A percentile compares a stretch with the other conserved stretches of the same genome.
These are phyloP conservation scores for Schwanniomyces pseudopolymorphus DNA, from an alignment of 805 yeast genomes.

Conservation along the genomic window DNA sequence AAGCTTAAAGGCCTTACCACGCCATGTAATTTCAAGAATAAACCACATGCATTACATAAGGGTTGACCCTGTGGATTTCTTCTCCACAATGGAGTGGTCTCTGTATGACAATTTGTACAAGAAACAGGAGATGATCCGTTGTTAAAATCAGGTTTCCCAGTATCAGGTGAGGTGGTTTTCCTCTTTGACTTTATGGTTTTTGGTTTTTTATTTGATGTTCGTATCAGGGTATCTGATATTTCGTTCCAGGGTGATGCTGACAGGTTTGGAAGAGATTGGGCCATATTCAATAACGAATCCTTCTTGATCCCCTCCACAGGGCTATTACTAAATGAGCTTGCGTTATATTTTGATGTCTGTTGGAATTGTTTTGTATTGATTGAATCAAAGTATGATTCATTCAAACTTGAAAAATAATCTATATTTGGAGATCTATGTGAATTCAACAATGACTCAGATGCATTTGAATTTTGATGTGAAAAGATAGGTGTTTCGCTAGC, in stretches of 20 bases:
- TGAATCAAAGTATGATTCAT: conserved; percentile 8
- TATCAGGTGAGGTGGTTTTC: conserved; percentile 6
- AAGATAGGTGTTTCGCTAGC: conserved; percentile 19
- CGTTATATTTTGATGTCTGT: not conserved
- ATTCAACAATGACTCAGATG: conserved; percentile 6
- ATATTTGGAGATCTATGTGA: conserved; percentile 2
- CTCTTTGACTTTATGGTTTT: conserved; percentile 6
- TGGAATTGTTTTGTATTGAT: conserved; percentile 6
- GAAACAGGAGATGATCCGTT: conserved; percentile 16
- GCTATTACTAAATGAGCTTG: conserved; percentile 2
- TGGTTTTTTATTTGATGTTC: conserved; percentile 4
- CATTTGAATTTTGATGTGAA: conserved; percentile 1
- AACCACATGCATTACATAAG: conserved; percentile 93
- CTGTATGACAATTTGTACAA: conserved; percentile 90
- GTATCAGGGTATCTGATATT: not conserved
- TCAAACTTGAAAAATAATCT: not conserved
- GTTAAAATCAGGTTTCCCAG: conserved; percentile 4
- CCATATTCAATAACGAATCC: not conserved
- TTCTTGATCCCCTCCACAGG: not conserved
- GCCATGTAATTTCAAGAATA: conserved; percentile 91
- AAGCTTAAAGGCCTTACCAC: conserved; percentile 88
- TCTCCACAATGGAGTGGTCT: conserved; percentile 94
- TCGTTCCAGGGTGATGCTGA: not conserved
- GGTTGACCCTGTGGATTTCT: conserved; percentile 91
- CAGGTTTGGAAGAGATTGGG: conserved; percentile 7